A percentile compares a stretch with the other conserved stretches of the same genome.
phyloP scores from a whole-genome alignment of 208 protist genomes.

The Leishmania turanica region DNA sequence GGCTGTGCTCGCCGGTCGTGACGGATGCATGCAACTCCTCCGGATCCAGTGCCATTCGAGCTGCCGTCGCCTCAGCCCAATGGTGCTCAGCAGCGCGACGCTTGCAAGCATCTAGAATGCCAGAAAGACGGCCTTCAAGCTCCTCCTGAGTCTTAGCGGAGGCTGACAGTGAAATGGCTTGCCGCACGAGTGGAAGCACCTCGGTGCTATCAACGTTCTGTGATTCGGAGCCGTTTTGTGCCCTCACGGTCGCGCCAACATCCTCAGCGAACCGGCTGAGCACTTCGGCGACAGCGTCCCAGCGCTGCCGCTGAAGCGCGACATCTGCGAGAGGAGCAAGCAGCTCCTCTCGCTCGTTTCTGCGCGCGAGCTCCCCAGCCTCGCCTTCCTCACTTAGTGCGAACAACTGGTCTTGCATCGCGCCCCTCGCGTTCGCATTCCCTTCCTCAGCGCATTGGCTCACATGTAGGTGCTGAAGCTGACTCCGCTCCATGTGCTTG shows the following conservation, averaged over 20 bases:
- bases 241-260: background rate
- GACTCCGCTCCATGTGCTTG: constrained; percentile 6
- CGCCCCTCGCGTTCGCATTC: background rate
- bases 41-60: background rate
- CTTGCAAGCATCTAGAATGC: constrained; percentile 7
- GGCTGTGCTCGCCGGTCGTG: background rate
- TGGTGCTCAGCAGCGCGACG: background rate
- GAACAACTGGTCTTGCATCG: background rate
- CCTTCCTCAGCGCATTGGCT: background rate
- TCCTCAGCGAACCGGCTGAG: constrained; percentile 3
- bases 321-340: background rate
- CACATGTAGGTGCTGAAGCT: background rate
- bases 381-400: background rate
- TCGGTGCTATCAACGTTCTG: background rate
- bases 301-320: background rate
- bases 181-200: background rate
- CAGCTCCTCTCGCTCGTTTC: background rate
- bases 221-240: background rate
- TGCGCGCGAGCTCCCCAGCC: background rate
- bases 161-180: background rate
- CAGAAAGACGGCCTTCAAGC: background rate
- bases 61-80: background rate
- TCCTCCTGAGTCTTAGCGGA: background rate
- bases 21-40: background rate
- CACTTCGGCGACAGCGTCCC: background rate